Conservation (phyloP, 306 rosid species). For the Glycine latifolia region DNA sequence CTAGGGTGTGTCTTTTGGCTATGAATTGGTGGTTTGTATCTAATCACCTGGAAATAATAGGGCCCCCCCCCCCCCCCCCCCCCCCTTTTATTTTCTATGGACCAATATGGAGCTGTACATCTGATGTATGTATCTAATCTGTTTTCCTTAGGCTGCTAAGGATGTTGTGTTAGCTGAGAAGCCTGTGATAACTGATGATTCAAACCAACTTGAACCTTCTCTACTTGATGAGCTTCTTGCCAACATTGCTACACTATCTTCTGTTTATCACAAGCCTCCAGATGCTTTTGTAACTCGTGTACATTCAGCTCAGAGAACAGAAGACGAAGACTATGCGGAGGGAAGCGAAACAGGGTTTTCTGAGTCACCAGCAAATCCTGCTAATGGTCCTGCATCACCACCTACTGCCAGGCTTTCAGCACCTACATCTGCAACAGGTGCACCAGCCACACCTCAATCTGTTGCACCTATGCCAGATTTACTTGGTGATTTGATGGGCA, state of each 20-base stretch:
- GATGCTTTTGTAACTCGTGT: conserved; percentile 87
- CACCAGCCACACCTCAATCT: conserved; percentile 54
- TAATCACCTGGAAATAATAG: conserved; percentile 8
- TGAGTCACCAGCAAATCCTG: conserved; percentile 66
- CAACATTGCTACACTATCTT: conserved; percentile 88
- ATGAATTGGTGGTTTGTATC: conserved; percentile 1
- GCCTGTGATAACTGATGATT: conserved; percentile 89
- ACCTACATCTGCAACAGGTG: conserved; percentile 49
- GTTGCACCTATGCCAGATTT: conserved; percentile 80
- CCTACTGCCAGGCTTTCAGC: conserved; percentile 57
- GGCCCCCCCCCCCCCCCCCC: too few species aligned
- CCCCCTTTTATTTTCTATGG: neutral
- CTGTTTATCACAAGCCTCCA: conserved; percentile 95
- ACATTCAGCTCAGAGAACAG: conserved; percentile 67
- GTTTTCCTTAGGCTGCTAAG: conserved; percentile 83
- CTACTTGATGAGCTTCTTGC: conserved; percentile 96
- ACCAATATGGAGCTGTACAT: conserved; percentile 13
- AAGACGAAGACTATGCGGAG: conserved; percentile 80
- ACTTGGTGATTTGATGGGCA: conserved; percentile 86
- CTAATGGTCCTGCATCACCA: conserved; percentile 66
- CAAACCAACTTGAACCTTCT: conserved; percentile 81
- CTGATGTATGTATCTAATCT: conserved; percentile 40
- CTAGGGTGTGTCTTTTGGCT: conserved; percentile 5
- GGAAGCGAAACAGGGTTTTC: conserved; percentile 77
- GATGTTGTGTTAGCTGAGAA: conserved; percentile 98